These are phyloP conservation scores for Ophiostoma perfectum DNA, from an alignment of 2,329 filamentous ascomycete species.

Conservation along the genomic window DNA sequence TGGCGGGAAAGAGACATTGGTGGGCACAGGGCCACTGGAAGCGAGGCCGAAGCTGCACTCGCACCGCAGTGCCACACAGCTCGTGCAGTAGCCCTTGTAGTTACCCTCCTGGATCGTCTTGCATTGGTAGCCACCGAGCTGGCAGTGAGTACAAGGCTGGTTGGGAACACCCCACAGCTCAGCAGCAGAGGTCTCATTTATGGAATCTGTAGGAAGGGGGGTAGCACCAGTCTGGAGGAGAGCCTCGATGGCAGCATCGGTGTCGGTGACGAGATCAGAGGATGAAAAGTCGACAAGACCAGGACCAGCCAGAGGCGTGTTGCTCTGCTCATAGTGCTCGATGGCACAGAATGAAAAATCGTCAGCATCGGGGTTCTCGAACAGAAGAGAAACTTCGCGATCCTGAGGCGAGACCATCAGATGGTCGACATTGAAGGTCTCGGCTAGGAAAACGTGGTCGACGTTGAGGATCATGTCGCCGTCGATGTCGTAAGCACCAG, in stretches of 20 bases:
- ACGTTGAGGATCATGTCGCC: conserved; percentile 28
- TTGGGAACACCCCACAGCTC: conserved; percentile 40
- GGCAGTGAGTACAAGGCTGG: conserved; percentile 49
- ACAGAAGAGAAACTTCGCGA: conserved; percentile 41
- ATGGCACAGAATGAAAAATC: conserved; percentile 56
- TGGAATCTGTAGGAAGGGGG: conserved; percentile 29
- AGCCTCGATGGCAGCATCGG: conserved; percentile 16
- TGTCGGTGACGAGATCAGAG: conserved; percentile 18
- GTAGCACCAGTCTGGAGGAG: conserved; percentile 1
- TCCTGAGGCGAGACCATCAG: conserved; percentile 24
- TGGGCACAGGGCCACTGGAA: conserved; percentile 31
- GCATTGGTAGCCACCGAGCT: conserved; percentile 50
- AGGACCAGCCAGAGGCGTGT: conserved; percentile 30
- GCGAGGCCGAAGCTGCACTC: conserved; percentile 52
- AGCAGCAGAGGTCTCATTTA: conserved; percentile 32
- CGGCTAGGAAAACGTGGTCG: conserved; percentile 24
- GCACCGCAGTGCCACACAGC: conserved; percentile 54
- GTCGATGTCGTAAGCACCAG: conserved; percentile 21
- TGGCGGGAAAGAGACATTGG: conserved; percentile 39
- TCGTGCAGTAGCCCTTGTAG: conserved; percentile 57
- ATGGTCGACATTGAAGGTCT: conserved; percentile 26
- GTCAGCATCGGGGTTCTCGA: conserved; percentile 53
- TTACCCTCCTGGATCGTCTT: conserved; percentile 56
- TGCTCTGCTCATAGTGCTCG: conserved; percentile 48
- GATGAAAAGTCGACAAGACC: not conserved